Base-by-base conservation (phyloP, 2,329 filamentous ascomycete genomes). In the Hortaea werneckii region DNA sequence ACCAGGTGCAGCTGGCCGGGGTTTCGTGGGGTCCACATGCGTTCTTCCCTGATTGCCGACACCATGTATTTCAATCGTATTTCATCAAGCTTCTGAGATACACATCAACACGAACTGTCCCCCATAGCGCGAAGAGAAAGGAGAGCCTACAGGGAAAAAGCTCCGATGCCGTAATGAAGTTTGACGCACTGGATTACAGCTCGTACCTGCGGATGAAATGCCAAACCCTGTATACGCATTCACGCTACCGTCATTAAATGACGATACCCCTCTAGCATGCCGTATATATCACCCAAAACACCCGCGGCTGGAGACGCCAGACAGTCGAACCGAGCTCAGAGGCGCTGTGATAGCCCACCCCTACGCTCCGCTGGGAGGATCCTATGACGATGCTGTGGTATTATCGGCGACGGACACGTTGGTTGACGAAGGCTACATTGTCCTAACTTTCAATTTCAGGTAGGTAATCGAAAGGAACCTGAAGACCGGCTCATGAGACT, bases 401-500 rank as follows among this genome's bases (percentile, higher is more conserved):
- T 73, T 78, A n/a, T 70, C 79, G 6, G 67, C 85, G 2, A 79
- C 77, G 0, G 69, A 71, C 1, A 66, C 82, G 47, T 70, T 94
- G 40, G 64, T 94, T n/a, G 69, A 74, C 4, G 67, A 73, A 43
- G 86, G 85, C 1, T 94, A 79, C 58, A 63, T 94, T 1, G 83
- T 95, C 2, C 82, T 77, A 6, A 94, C 87, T 0, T 95, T 96
- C 66, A 95, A 96, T 60, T 95, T 96, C 63, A 78, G 89, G 85
- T 89, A 69, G 43, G 65, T 52, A 13, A 34, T 41, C 7, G 37
- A 20, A 35, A 35, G 32, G 32, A 35, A 9, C 32, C n/a, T 35
- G 8, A n/a, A 9, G n/a, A 9, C 32, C n/a, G 32, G 3, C 27
- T 10, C 5, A 57, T 57, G 53, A 20, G 20, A 57, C 42, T 0